Conservation (phyloP, 2,329 filamentous ascomycete genomes). For the Monilinia polystroma region DNA sequence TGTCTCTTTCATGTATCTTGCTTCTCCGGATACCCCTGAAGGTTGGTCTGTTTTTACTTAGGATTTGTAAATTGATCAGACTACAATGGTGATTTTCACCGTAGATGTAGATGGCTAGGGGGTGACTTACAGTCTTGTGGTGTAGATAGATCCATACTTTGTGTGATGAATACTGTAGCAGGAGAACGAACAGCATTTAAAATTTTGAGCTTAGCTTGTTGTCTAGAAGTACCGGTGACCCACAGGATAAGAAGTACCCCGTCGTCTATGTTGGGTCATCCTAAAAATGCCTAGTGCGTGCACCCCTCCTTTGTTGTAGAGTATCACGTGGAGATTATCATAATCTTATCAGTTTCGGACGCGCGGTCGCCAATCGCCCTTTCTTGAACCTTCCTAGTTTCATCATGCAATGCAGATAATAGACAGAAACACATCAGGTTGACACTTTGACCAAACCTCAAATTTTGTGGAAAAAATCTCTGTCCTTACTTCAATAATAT, state of each 20-base stretch:
- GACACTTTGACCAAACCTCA: background rate
- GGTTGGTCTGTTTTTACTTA: slow-evolving; percentile 20
- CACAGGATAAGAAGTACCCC: background rate
- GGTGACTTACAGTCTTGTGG: slow-evolving; percentile 11
- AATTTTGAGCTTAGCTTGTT: background rate
- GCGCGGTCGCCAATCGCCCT: slow-evolving; percentile 7
- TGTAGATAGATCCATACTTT: slow-evolving; percentile 3
- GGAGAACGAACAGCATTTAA: background rate
- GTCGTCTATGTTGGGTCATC: background rate
- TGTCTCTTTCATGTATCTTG: slow-evolving; percentile 23
- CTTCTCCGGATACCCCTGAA: slow-evolving; percentile 26
- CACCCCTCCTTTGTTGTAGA: slow-evolving; percentile 8
- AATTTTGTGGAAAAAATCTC: background rate
- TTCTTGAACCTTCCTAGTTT: slow-evolving; percentile 11
- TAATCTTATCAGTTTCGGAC: slow-evolving; percentile 23
- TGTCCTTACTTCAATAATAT: background rate
- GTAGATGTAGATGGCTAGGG: background rate
- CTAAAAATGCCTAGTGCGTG: background rate
- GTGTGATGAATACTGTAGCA: background rate
- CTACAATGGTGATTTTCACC: background rate
- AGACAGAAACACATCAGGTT: slow-evolving; percentile 9
- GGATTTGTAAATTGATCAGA: slow-evolving; percentile 21
- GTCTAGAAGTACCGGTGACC: background rate
- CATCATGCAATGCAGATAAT: slow-evolving; percentile 8
- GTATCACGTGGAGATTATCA: slow-evolving; percentile 21